Base-by-base conservation (phyloP, 2,329 filamentous ascomycete genomes). In the Pseudogymnoascus sp. region DNA sequence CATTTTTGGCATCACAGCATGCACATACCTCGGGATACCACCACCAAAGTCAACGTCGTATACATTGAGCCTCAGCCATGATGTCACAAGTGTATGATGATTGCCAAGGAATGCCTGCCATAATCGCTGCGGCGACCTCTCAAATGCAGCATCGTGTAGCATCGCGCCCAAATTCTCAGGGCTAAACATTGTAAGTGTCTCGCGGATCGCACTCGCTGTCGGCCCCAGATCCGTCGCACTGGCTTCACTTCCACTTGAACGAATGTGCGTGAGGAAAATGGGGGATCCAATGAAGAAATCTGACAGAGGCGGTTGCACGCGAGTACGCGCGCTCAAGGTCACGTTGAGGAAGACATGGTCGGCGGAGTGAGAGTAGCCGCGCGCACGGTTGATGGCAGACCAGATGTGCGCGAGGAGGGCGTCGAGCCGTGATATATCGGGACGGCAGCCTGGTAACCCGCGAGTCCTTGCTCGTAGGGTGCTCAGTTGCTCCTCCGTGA, bases 91-190 rank as follows among this genome's bases (percentile, higher is more conserved):
- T 0, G 75, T 66, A 68, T 81, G 79, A 21, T 72, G 69, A 0
- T 67, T 64, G 0, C 79, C 80, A 6, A 80, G 63, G 62, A 81
- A 82, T 0, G 68, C 76, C 64, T 78, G 76, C 80, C 79, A 82
- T 15, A 82, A 65, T 5, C 80, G 72, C 69, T 82, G 79, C 0
- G 80, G 79, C 10, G 74, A 74, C 10, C 74, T 66, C 67, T 82
- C 79, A 63, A 76, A 71, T 2, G 77, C 77, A 9, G 73, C 72
- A 60, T 79, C 76, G 63, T 81, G 76, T 2, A 82, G 68, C 35
- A 76, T 69, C 3, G 77, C 75, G 0, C 71, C 73, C 2, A 82
- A 68, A 0, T 74, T 73, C 4, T 73, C 72, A 0, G 74, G 71
- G 0, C 74, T 77, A 64, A 80, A 80, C 9, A 61, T 17, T 1